Base-by-base conservation (phyloP, 2,329 filamentous ascomycete genomes). In the Cladosporium phlei region DNA sequence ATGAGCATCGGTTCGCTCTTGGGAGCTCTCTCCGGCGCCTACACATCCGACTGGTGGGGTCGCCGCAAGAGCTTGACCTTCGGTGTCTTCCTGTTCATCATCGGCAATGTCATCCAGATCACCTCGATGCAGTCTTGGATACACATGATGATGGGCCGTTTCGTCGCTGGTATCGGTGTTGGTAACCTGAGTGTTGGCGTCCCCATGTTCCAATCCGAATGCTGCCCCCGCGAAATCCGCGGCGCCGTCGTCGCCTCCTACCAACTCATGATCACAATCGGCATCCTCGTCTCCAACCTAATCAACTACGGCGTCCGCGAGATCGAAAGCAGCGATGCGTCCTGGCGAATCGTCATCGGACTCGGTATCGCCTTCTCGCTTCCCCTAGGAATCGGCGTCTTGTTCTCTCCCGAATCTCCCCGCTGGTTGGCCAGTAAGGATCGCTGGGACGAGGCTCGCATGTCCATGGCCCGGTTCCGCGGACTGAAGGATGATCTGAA, bases 281-380 rank as follows among this genome's bases (percentile, higher is more conserved):
- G 70, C 3, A 72, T 73, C 39, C 68, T 73, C 47, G 56, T 71
- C 7, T 68, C 69, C n/a, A 64, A 69, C 28, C 69, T 68, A 45
- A 69, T 73, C 59, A 72, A 73, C 50, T 73, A 60, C 38, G 70
- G 70, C 20, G 71, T 69, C 2, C 44, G 54, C 22, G 29, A 34
- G 9, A 49, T 46, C 11, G 29, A 42, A 6, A 48, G 22, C 33
- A 37, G 17, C 14, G 44, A 57, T 4, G 59, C 55, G 2, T 71
- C 69, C 5, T 73, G 71, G 70, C 59, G 70, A 4, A 71, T 73
- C 24, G 64, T 69, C 0, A 66, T 73, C 58, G 71, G 69, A 1
- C 50, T 74, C 16, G 69, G 66, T 1, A 72, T 68, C 50, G 27
- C 68, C 22, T 74, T 7, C 64, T 72, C 28, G 63, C 73, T 1